These are phyloP conservation scores for Aphanomyces euteiches DNA, from an alignment of 352 stramenopile genomes.

Conservation along the genomic window DNA sequence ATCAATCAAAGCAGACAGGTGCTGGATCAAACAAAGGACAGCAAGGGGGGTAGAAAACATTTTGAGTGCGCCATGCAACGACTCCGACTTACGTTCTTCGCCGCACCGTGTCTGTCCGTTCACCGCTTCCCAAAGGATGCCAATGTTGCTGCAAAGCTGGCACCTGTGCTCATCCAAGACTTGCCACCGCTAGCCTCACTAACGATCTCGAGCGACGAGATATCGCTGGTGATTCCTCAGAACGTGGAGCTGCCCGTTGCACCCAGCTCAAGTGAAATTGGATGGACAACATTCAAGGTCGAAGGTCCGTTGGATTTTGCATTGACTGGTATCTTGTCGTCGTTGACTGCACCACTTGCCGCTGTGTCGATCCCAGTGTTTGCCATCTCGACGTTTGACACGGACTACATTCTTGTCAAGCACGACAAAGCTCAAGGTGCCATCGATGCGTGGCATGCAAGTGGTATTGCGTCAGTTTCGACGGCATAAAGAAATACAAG, in stretches of 20 bases:
- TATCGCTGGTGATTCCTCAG: conserved; percentile 19
- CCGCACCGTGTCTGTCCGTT: not conserved
- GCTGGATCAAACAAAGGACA: not conserved
- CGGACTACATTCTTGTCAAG: conserved; percentile 30
- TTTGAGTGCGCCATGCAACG: too few species aligned
- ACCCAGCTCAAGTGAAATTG: conserved; percentile 5
- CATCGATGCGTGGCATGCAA: conserved; percentile 15
- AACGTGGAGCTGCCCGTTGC: not conserved
- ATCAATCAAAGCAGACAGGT: not conserved
- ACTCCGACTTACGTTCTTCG: conserved; percentile 2
- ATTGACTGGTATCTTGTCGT: conserved; percentile 26
- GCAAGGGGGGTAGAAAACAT: not conserved
- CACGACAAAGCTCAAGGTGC: conserved; percentile 25
- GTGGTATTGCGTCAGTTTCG: not conserved
- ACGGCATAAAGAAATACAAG: not conserved
- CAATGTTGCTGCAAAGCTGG: not conserved
- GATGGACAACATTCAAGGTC: conserved; percentile 28
- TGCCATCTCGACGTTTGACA: conserved; percentile 29
- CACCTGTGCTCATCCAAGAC: not conserved
- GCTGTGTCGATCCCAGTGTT: conserved; percentile 23
- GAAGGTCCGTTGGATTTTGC: conserved; percentile 29
- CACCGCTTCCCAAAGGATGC: conserved; percentile 9
- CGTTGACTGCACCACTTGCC: conserved; percentile 18
- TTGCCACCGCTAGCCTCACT: conserved; percentile 20
- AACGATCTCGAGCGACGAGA: conserved; percentile 16